Percentiles rank a stretch among this genome's conserved stretches.
These are phyloP conservation scores for Clonostachys solani DNA, from an alignment of 2,329 filamentous ascomycete genomes.

Conservation along the genomic window DNA sequence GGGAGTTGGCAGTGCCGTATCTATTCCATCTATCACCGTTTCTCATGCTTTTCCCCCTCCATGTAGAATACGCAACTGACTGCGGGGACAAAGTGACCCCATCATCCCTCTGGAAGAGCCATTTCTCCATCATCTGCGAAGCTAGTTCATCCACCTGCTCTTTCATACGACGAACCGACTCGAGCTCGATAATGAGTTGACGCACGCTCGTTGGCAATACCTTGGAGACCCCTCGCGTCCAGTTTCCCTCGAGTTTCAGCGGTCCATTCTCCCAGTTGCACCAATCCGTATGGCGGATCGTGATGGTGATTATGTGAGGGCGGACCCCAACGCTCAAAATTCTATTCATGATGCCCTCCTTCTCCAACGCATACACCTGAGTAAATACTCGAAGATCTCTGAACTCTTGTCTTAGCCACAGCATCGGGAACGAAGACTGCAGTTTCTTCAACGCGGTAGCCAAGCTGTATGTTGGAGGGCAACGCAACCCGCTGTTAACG, in stretches of 20 bases:
- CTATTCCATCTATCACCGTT: too few relatives aligned
- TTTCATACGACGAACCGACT: constrained; percentile 39
- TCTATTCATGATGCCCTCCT: constrained; percentile 13
- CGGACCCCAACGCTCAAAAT: constrained; percentile 18
- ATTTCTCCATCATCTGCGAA: constrained; percentile 21
- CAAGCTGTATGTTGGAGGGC: constrained; percentile 17
- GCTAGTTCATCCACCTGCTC: constrained; percentile 38
- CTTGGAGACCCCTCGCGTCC: constrained; percentile 19
- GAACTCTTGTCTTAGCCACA: not conserved
- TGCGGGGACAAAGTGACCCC: too few relatives aligned
- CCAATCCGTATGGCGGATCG: constrained; percentile 45
- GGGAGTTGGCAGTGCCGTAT: too few relatives aligned
- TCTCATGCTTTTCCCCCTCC: too few relatives aligned
- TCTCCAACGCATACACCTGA: constrained; percentile 32
- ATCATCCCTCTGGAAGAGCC: constrained; percentile 16
- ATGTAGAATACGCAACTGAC: too few relatives aligned
- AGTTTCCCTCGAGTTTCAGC: constrained; percentile 25
- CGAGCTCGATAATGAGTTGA: constrained; percentile 38
- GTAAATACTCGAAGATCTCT: constrained; percentile 34
- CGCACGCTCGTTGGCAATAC: constrained; percentile 24
- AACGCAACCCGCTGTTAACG: constrained; percentile 12
- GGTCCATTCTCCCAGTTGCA: constrained; percentile 37
- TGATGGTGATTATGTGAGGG: constrained; percentile 33
- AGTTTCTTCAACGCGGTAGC: too few relatives aligned
- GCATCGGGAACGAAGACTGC: too few relatives aligned